Evolutionary conservation across 139 green algal genomes (phyloP).

Genomic region (Tetraselmis chui): DNA sequence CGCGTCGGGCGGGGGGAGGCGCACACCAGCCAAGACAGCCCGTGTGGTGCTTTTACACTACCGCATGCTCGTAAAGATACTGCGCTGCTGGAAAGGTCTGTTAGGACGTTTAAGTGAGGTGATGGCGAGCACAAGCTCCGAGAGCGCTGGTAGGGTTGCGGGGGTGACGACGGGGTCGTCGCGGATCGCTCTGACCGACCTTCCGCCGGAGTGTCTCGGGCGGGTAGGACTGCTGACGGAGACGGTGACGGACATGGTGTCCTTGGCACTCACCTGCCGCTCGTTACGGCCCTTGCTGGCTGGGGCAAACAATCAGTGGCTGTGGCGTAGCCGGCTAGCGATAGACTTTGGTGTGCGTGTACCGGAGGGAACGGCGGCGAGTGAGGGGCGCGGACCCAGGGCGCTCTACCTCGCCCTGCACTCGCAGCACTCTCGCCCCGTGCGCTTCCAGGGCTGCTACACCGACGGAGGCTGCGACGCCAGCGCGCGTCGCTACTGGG

Average conservation of each 20-base stretch:
- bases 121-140: too few relatives aligned
- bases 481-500: constrained; percentile 16
- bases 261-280: not conserved
- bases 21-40: too few relatives aligned
- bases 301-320: not conserved
- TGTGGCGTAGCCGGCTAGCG: not conserved
- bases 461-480: constrained; percentile 26
- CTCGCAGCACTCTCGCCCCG: not conserved
- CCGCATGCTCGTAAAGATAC: too few relatives aligned
- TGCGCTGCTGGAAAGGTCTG: too few relatives aligned
- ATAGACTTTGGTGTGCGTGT: not conserved
- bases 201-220: not conserved
- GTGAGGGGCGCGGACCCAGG: not conserved
- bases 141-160: too few relatives aligned
- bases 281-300: too few relatives aligned
- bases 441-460: constrained; percentile 20
- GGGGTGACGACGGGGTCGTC: too few relatives aligned
- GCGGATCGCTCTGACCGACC: too few relatives aligned
- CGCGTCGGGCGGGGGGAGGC: too few relatives aligned
- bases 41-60: too few relatives aligned
- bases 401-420: not conserved
- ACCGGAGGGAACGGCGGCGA: not conserved
- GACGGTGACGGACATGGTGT: not conserved
- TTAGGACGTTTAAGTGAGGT: too few relatives aligned
- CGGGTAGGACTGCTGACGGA: not conserved